A percentile compares a stretch with the other conserved stretches of the same genome.
These are phyloP conservation scores for Myriosclerotinia scirpicola DNA, from an alignment of 2,329 filamentous ascomycete species.

Conservation along the genomic window DNA sequence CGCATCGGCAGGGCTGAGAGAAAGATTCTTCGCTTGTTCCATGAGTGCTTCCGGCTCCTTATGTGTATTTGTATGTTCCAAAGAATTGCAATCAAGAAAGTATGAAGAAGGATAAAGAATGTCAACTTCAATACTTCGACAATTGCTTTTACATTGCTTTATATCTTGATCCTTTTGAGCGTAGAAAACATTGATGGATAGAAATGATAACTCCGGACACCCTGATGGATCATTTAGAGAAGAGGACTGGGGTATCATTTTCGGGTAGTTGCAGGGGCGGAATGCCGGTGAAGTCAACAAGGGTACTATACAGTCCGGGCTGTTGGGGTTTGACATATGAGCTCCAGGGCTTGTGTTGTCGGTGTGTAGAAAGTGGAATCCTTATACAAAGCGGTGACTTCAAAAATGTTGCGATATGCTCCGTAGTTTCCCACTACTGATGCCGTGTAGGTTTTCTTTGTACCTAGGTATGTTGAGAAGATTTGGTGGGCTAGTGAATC, in stretches of 20 bases:
- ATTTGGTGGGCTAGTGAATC: background rate
- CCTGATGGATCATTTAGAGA: background rate
- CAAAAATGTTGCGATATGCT: background rate
- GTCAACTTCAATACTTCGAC: conserved; percentile 30
- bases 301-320: background rate
- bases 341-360: background rate
- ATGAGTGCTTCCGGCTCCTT: background rate
- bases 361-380: background rate
- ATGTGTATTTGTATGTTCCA: background rate
- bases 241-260: conserved; percentile 10
- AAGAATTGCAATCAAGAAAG: conserved; percentile 13
- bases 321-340: background rate
- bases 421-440: background rate
- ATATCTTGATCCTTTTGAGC: conserved; percentile 5
- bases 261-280: conserved; percentile 19
- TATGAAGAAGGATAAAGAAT: conserved; percentile 25
- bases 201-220: conserved; percentile 14
- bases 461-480: no score
- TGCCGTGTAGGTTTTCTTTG: background rate
- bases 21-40: conserved; percentile 9
- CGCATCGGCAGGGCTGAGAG: conserved; percentile 2
- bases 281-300: conserved; percentile 8
- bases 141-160: conserved; percentile 32
- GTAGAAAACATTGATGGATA: conserved; percentile 31
- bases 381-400: background rate